Percentiles rank a stretch among this genome's conserved stretches.
Evolutionary conservation across 1,139 yeast species (phyloP).

Genomic region (Lipomyces yarrowii): DNA sequence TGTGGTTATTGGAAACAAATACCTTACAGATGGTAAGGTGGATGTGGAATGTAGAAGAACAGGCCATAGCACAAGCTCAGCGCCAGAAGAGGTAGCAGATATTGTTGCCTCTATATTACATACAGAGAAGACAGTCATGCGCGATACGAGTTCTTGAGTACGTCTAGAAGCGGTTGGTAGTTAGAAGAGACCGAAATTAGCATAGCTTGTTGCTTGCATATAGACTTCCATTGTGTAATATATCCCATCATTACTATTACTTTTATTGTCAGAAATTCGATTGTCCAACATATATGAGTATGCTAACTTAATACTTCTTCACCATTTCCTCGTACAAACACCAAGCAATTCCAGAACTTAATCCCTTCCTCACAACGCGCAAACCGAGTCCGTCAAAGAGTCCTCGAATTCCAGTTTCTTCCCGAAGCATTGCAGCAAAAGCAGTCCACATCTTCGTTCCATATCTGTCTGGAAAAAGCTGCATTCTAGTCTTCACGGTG

Average conservation of each 20-base stretch:
- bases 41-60: constrained; percentile 39
- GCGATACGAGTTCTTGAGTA: neutral
- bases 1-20: constrained; percentile 43
- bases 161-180: neutral
- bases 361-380: constrained; percentile 79
- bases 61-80: constrained; percentile 3
- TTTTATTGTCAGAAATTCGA: neutral
- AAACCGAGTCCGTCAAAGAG: constrained; percentile 83
- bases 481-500: constrained; percentile 89
- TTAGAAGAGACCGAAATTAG: neutral
- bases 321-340: constrained; percentile 89
- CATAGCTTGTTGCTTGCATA: neutral
- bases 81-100: constrained; percentile 10
- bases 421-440: constrained; percentile 48
- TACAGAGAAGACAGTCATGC: constrained; percentile 8
- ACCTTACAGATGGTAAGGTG: constrained; percentile 35
- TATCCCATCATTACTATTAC: neutral
- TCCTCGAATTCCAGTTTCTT: constrained; percentile 62
- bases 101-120: constrained; percentile 5
- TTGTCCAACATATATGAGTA: neutral
- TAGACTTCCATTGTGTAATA: neutral
- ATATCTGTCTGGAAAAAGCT: constrained; percentile 47
- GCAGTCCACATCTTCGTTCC: constrained; percentile 43
- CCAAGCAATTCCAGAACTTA: constrained; percentile 96
- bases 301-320: constrained; percentile 20